Conservation (phyloP, 805 yeast species). For the Starmerella ratchasimensis region DNA sequence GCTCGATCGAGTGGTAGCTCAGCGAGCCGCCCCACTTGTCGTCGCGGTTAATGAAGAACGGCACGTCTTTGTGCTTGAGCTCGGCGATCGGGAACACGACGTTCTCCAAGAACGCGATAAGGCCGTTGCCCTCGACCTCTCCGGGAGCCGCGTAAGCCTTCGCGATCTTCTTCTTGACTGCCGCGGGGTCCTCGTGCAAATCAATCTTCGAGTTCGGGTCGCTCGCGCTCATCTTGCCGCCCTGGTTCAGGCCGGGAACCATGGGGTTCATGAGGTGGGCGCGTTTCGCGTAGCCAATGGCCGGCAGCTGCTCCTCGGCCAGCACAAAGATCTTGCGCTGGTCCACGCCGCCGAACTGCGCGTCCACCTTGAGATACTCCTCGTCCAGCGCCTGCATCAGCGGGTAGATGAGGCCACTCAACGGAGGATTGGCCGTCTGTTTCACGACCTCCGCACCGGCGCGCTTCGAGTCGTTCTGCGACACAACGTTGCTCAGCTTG, state of each 20-base stretch:
- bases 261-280: slow-evolving; percentile 97
- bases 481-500: slow-evolving; percentile 66
- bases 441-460: slow-evolving; percentile 99
- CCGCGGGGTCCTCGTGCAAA: slow-evolving; percentile 74
- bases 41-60: slow-evolving; percentile 76
- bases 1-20: slow-evolving; percentile 50
- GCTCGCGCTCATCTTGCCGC: slow-evolving; percentile 96
- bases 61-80: slow-evolving; percentile 39
- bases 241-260: slow-evolving; percentile 96
- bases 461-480: slow-evolving; percentile 92
- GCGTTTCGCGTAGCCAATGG: slow-evolving; percentile 87
- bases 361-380: slow-evolving; percentile 75
- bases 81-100: slow-evolving; percentile 80
- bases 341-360: slow-evolving; percentile 97
- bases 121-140: slow-evolving; percentile 77
- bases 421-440: slow-evolving; percentile 86
- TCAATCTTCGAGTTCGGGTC: slow-evolving; percentile 98
- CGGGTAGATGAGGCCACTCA: slow-evolving; percentile 90
- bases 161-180: slow-evolving; percentile 77
- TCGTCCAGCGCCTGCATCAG: slow-evolving; percentile 98
- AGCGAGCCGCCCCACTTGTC: slow-evolving; percentile 95
- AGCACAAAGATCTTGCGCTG: slow-evolving; percentile 94
- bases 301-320: slow-evolving; percentile 85
- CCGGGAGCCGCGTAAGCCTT: slow-evolving; percentile 96
- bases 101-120: slow-evolving; percentile 69